These are phyloP conservation scores for Citrus trifoliata DNA, from an alignment of 345 rosid genomes.

Conservation along the genomic window DNA sequence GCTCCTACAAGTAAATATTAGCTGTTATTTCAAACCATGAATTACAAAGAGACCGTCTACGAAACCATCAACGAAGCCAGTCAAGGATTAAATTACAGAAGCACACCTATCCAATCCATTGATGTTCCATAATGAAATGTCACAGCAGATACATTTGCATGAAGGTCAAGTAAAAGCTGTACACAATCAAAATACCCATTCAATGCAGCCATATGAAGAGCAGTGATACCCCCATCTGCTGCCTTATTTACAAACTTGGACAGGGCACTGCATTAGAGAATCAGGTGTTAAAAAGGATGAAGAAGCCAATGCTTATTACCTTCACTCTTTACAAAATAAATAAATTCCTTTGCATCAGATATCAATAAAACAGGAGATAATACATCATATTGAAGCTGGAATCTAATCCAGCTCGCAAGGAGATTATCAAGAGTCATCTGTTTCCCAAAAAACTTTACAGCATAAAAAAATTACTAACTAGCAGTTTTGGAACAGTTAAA, in stretches of 20 bases:
- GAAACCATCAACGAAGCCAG: background rate
- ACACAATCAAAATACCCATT: conserved; percentile 95
- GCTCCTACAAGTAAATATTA: conserved; percentile 55
- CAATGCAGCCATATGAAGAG: conserved; percentile 97
- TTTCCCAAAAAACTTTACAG: background rate
- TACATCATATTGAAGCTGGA: background rate
- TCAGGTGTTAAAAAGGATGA: conserved; percentile 17
- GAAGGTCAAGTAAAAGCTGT: conserved; percentile 92
- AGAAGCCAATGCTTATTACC: background rate
- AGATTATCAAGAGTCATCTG: background rate
- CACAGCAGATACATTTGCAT: conserved; percentile 75
- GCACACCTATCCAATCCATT: conserved; percentile 92
- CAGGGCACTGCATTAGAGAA: conserved; percentile 61
- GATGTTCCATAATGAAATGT: conserved; percentile 96
- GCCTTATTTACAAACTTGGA: conserved; percentile 94
- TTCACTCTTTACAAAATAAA: background rate
- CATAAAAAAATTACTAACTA: background rate
- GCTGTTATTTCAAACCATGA: conserved; percentile 9
- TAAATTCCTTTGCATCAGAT: background rate
- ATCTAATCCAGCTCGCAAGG: background rate
- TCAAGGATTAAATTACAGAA: background rate
- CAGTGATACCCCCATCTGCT: conserved; percentile 97
- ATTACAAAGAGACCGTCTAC: background rate
- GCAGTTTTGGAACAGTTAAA: background rate
- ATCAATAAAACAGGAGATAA: background rate